A percentile compares a stretch with the other conserved stretches of the same genome.
Evolutionary conservation across 2,329 filamentous ascomycete genomes (phyloP).

Genomic region (Cordyceps fumosorosea): DNA sequence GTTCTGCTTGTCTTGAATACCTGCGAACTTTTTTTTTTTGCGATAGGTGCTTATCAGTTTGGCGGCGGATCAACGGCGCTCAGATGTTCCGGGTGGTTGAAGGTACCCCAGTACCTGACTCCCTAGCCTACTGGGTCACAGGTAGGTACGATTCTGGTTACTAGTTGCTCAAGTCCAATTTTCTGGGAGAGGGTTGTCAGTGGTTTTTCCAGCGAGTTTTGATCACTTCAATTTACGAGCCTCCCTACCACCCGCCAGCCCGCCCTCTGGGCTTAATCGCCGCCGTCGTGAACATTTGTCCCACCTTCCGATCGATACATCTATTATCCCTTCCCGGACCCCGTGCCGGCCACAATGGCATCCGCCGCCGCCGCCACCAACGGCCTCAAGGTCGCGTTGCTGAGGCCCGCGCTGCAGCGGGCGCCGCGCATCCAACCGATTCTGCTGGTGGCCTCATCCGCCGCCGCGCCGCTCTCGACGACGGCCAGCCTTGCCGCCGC

Average conservation of each 20-base stretch:
- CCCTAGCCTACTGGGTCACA: no score
- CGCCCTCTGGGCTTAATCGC: background rate
- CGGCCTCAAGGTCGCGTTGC: constrained; percentile 36
- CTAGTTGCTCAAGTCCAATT: background rate
- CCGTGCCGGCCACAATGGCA: constrained; percentile 20
- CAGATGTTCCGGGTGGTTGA: background rate
- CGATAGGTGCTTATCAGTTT: constrained; percentile 7
- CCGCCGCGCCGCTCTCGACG: constrained; percentile 38
- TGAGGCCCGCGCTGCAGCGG: constrained; percentile 26
- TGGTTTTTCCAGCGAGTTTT: constrained; percentile 5
- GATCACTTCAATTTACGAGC: background rate
- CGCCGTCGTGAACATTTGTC: background rate
- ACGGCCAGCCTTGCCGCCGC: constrained; percentile 23
- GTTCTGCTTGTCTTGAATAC: background rate
- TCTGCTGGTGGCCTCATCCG: constrained; percentile 16
- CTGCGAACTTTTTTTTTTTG: constrained; percentile 8
- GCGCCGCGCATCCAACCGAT: constrained; percentile 28
- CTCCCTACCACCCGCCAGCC: constrained; percentile 1
- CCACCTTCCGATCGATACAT: background rate
- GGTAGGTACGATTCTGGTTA: no score
- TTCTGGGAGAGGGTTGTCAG: background rate
- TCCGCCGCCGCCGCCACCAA: constrained; percentile 28
- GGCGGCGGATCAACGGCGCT: constrained; percentile 7
- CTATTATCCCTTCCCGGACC: background rate
- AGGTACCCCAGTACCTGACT: background rate